Evolutionary conservation across 1,284 basidiomycete genomes (phyloP), one percentile per base, ranked within the genome.

Genomic region (Fomitopsis palustris): DNA sequence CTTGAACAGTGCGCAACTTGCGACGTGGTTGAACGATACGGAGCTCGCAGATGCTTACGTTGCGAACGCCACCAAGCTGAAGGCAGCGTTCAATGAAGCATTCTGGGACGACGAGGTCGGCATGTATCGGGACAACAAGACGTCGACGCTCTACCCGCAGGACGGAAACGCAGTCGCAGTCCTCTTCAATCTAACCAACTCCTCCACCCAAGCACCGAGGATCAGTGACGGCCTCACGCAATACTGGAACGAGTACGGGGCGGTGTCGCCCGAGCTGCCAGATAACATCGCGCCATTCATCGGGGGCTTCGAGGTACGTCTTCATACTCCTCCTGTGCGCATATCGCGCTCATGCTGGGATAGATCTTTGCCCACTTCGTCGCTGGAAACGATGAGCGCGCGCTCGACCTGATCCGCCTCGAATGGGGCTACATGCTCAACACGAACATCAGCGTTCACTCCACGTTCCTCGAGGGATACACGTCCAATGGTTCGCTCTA

Each of bases 361-460:
- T 41, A 82, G 80, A 65, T 82, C 9, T 77, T 80, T 71, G 81
- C 81, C 8, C 81, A 83, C 64, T 82, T 82, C 57, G 73, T 74
- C 12, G 75, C 80, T 0, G 79, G 77, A 9, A 75, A 80, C 64
- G 80, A 78, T 51, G 76, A 71, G n/a, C 72, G 77, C 21, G 81
- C 79, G 2, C 74, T 83, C 64, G 80, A 82, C 60, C 72, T 83
- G 6, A 62, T 83, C 9, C 74, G 74, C 17, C 72, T 74, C 27
- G 76, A 81, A 65, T 82, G 81, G 81, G 81, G 81, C 1, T 83
- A 81, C 65, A 82, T 82, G 78, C 69, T 82, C 31, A 78, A 79
- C 69, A 81, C 79, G 6, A 78, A 79, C 61, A 62, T 81, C 55
- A 79, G 77, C 57, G 80, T 81, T 6, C 76, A 81, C 58, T 82